A percentile compares a stretch with the other conserved stretches of the same genome.
phyloP scores from a whole-genome alignment of 164 flowering plant species.

The Warburgia ugandensis region DNA sequence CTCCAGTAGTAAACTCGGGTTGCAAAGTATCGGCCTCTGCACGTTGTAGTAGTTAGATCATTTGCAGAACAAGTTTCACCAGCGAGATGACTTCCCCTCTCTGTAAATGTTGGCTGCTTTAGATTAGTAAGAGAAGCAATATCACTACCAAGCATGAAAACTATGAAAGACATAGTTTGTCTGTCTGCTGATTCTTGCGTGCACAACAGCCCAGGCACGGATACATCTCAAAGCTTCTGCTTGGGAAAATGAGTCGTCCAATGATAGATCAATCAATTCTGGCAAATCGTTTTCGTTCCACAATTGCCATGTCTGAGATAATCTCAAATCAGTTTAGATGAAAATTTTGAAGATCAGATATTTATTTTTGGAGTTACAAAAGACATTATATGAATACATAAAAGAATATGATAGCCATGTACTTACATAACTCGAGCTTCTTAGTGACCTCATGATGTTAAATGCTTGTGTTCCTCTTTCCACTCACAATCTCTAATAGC shows the following conservation, averaged over 20 bases:
- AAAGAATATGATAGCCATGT: not conserved
- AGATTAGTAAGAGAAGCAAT: constrained; percentile 6
- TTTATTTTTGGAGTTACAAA: no score
- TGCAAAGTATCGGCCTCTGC: no score
- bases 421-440: constrained; percentile 2
- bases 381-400: no score
- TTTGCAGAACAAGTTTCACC: no score
- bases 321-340: no score
- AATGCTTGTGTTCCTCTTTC: constrained; percentile 24
- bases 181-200: constrained; percentile 13
- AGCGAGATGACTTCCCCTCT: no score
- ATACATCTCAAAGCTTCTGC: constrained; percentile 7
- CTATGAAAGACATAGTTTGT: constrained; percentile 1
- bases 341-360: no score
- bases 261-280: constrained; percentile 2
- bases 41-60: no score
- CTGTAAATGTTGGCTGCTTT: constrained; percentile 9
- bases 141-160: constrained; percentile 15
- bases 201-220: constrained; percentile 7
- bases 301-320: constrained; percentile 8
- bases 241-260: not conserved
- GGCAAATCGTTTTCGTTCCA: constrained; percentile 5
- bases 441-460: not conserved
- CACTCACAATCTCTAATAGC: constrained; percentile 12
- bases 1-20: no score